Evolutionary conservation across 2,329 filamentous ascomycete genomes (phyloP).

Genomic region (Pezicula radicicola): DNA sequence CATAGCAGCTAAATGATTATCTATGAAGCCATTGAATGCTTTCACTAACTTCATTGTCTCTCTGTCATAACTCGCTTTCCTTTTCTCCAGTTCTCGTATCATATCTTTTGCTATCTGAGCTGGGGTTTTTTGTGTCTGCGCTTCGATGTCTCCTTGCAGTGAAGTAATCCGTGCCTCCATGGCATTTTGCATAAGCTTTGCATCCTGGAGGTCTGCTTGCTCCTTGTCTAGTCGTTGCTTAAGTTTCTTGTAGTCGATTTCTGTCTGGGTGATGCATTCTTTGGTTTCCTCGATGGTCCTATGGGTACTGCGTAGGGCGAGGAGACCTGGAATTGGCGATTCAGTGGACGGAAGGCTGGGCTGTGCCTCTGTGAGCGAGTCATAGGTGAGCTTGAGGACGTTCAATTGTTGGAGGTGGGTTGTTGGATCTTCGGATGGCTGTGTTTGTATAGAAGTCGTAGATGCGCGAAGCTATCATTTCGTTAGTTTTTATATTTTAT

Average conservation of each 20-base stretch:
- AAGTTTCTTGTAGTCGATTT: slow-evolving; percentile 37
- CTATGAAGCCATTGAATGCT: slow-evolving; percentile 67
- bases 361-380: slow-evolving; percentile 55
- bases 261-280: slow-evolving; percentile 49
- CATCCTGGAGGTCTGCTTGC: slow-evolving; percentile 48
- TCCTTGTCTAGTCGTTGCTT: slow-evolving; percentile 49
- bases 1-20: slow-evolving; percentile 68
- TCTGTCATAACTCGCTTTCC: slow-evolving; percentile 56
- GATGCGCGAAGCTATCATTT: slow-evolving; percentile 23
- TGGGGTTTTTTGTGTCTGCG: slow-evolving; percentile 54
- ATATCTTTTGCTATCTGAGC: slow-evolving; percentile 61
- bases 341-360: slow-evolving; percentile 64
- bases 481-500: slow-evolving; percentile 7
- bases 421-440: slow-evolving; percentile 28
- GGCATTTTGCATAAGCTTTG: slow-evolving; percentile 50
- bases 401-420: slow-evolving; percentile 42
- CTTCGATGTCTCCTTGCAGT: slow-evolving; percentile 54
- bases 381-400: slow-evolving; percentile 62
- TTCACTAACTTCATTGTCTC: slow-evolving; percentile 60
- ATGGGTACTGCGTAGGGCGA: slow-evolving; percentile 67
- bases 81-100: slow-evolving; percentile 56
- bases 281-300: slow-evolving; percentile 63
- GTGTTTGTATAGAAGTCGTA: slow-evolving; percentile 15
- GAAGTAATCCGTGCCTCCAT: slow-evolving; percentile 55
- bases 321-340: slow-evolving; percentile 67